Evolutionary conservation across 148 eudicot genomes (phyloP).

Genomic region (Silene latifolia): DNA sequence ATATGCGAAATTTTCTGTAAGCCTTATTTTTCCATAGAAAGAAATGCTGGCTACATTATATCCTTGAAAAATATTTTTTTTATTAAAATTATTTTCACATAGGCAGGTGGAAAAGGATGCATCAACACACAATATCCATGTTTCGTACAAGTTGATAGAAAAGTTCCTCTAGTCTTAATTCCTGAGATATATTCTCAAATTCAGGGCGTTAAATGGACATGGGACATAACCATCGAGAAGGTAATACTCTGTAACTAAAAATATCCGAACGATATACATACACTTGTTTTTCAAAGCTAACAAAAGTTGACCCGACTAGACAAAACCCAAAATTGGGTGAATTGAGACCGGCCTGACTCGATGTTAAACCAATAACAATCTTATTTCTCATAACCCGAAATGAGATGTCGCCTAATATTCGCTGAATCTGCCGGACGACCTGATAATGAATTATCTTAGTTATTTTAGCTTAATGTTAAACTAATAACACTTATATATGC

Average conservation of each 20-base stretch:
- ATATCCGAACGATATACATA: no score
- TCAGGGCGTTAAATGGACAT: background rate
- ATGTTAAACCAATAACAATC: no score
- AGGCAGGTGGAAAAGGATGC: background rate
- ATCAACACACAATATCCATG: background rate
- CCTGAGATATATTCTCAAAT: background rate
- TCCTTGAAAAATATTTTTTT: background rate
- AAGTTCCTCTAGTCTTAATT: background rate
- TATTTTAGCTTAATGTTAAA: no score
- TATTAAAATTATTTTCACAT: background rate
- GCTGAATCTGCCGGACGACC: no score
- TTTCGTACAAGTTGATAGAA: background rate
- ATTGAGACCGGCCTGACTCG: no score
- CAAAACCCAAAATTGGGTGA: no score
- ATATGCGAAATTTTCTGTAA: conserved; percentile 1
- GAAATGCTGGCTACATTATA: background rate
- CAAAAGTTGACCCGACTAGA: no score
- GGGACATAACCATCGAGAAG: background rate
- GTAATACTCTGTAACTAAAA: background rate
- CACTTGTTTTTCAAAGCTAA: no score
- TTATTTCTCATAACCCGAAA: no score
- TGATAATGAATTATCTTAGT: no score
- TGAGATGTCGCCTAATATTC: no score
- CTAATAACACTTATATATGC: no score
- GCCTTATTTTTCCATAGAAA: background rate